Evolutionary conservation across 805 yeast species (phyloP), one percentile per base, ranked within the genome.

Genomic region (Suhomyces canberraensis): DNA sequence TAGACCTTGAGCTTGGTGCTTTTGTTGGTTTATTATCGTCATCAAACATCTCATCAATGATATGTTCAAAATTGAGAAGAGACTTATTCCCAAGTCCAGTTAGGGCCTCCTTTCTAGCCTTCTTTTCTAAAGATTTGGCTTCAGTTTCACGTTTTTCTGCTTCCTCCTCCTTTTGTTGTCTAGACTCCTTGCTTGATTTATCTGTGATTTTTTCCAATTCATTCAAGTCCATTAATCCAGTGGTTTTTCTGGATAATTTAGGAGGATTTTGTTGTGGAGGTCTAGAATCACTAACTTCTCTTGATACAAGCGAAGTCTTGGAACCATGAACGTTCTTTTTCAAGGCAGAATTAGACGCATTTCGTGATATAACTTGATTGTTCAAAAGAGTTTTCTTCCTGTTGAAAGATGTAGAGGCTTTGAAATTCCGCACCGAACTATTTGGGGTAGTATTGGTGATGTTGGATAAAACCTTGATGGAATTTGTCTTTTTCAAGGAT

Each of bases 351-450:
- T 21, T 21, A 8, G 35, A 32, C n/a, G 16, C 24, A 16, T 32
- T 32, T 32, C 35, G 22, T 11, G 35, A 24, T 17, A 24, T 32
- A 17, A 52, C 52, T 32, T 50, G 48, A 20, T 51, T 56, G 25
- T 51, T 54, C 39, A 55, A 44, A 33, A 61, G 36, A 13, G 56
- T 48, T 37, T 55, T 61, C 50, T 59, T 66, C 40, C 60, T 64
- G 38, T 57, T 61, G 38, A 61, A 56, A 3, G 73, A 60, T 34
- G 56, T 65, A 2, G 72, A 66, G 3, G 70, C 73, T 18, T 57
- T 58, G 45, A 66, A 62, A 14, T 46, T 50, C 31, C 43, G 46
- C 25, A 39, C 39, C 14, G 52, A 45, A 21, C 42, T 48, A 42
- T 52, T 30, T 26, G 47, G 37, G 44, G 48, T 13, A 3, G 61